These are phyloP conservation scores for Hygrophorus russula DNA, from an alignment of 768 basidiomycete genomes.

Conservation along the genomic window DNA sequence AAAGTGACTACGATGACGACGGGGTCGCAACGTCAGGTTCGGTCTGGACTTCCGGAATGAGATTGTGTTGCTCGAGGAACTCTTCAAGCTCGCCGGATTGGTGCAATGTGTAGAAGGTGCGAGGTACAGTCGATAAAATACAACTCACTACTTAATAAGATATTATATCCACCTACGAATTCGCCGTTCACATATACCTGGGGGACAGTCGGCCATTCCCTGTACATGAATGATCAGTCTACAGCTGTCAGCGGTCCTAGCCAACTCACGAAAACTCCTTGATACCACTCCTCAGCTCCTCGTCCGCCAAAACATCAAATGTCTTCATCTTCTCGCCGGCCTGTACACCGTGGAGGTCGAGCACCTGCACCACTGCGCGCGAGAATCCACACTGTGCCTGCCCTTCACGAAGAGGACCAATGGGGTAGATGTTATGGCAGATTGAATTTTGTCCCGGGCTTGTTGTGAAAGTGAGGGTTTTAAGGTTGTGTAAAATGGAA, in stretches of 20 bases:
- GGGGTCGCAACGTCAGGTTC: constrained; percentile 17
- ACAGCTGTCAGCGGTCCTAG: not conserved
- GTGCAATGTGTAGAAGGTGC: constrained; percentile 55
- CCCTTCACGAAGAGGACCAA: constrained; percentile 99
- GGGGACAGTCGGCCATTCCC: constrained; percentile 97
- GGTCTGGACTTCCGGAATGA: too few species aligned
- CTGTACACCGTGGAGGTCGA: constrained; percentile 76
- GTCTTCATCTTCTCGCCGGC: constrained; percentile 66
- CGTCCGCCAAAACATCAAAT: constrained; percentile 83
- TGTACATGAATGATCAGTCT: constrained; percentile 17
- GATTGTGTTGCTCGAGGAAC: constrained; percentile 39
- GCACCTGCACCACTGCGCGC: constrained; percentile 82
- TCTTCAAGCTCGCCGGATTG: constrained; percentile 89
- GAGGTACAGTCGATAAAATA: constrained; percentile 2
- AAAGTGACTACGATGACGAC: too few species aligned
- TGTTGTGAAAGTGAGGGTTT: constrained; percentile 53
- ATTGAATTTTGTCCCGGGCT: constrained; percentile 49
- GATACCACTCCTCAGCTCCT: constrained; percentile 72
- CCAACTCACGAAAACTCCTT: constrained; percentile 93
- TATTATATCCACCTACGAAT: constrained; percentile 96
- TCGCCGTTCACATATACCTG: constrained; percentile 92
- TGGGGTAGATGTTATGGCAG: constrained; percentile 64
- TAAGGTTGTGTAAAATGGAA: constrained; percentile 15
- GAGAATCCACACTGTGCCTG: constrained; percentile 95
- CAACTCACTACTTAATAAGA: constrained; percentile 75